Evolutionary conservation across 495 filamentous ascomycete genomes (phyloP), one percentile per base, ranked within the genome.

Genomic region (Cryomyces antarcticus): DNA sequence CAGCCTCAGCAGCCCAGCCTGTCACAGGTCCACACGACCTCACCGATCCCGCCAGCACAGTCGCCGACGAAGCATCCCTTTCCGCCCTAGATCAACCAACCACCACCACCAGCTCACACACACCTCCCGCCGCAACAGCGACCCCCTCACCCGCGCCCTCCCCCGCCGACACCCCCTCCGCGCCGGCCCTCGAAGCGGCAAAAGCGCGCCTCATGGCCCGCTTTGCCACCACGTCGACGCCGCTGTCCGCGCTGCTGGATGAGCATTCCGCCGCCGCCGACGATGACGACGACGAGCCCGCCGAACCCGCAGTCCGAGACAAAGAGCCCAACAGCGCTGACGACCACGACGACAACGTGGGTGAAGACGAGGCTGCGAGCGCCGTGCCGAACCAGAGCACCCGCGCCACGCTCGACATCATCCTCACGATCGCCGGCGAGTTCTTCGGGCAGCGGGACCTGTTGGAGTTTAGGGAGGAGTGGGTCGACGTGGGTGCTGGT

Each of bases 391-490:
- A 30, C 37, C 13, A 38, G 50, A 75, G 72, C 55, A 65, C 68
- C 46, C 59, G 63, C 41, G 66, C 63, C 17, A 78, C 80, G 43
- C 65, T 94, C 5, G 88, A 94, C 56, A 93, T 93, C 82, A 82
- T 94, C 45, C 67, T 97, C 42, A 87, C 82, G 0, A 67, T 97
- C 28, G 78, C 80, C 34, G 89, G 85, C 49, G 85, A 94, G 60
- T 75, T 80, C 51, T 97, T 80, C 58, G 86, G 89, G 3, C 89
- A 97, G 62, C 67, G 77, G 44, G 89, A 97, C 59, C 61, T 97
- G 31, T 62, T 96, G 39, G 72, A 76, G 51, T 76, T 74, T 41
- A 67, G 84, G 36, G 69, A 79, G 28, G 29, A 30, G 5, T 62
- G 59, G 59, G 39, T 24, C 17, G 17, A 2, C 17, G 17, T 24